phyloP scores from a whole-genome alignment of 331 rosid genomes.

The Spiraea crenata region DNA sequence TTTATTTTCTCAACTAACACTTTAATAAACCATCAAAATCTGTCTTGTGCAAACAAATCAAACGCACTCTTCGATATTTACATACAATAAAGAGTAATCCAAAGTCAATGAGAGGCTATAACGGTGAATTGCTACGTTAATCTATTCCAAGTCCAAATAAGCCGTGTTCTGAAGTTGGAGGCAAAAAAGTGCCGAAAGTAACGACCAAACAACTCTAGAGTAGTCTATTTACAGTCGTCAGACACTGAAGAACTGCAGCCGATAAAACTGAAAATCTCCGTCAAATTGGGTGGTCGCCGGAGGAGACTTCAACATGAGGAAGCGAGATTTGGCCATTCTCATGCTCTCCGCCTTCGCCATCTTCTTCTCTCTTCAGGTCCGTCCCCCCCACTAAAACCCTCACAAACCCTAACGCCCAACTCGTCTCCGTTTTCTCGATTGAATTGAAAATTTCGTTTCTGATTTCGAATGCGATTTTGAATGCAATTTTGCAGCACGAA shows the following conservation, averaged over 20 bases:
- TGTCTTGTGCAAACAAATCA: too few species aligned
- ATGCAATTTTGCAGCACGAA: conserved; percentile 58
- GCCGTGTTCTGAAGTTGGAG: too few species aligned
- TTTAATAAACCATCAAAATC: too few species aligned
- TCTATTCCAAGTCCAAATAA: too few species aligned
- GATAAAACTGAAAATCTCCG: neutral
- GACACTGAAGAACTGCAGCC: neutral
- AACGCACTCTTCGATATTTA: too few species aligned
- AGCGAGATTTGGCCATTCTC: conserved; percentile 97
- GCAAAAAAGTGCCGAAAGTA: neutral
- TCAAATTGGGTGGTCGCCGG: neutral
- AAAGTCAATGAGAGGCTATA: too few species aligned
- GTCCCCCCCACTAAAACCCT: neutral
- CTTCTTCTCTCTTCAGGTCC: conserved; percentile 95
- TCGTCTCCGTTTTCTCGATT: neutral
- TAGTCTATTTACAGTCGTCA: neutral
- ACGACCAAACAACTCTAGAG: neutral
- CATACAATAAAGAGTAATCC: too few species aligned
- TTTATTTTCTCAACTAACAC: too few species aligned
- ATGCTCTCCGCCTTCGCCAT: conserved; percentile 98
- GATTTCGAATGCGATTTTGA: neutral
- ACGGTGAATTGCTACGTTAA: too few species aligned
- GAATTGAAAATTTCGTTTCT: neutral
- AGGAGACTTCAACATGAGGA: conserved; percentile 61
- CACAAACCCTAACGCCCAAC: neutral